Conservation (phyloP, 2,329 filamentous ascomycete species). For the Colletotrichum lentis region DNA sequence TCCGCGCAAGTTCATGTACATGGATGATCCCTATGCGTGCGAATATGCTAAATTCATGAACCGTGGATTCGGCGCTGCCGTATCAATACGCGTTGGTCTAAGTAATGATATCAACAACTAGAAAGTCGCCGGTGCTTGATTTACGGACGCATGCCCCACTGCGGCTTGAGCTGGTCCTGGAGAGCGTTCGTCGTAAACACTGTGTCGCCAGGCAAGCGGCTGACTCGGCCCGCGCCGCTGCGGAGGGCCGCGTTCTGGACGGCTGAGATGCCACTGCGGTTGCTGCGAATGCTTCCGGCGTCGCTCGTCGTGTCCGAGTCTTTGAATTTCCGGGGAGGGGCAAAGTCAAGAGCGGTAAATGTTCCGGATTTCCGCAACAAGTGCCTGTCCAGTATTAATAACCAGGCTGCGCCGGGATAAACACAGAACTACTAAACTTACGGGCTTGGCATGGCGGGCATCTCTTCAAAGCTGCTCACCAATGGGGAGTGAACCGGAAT, state of each 20-base stretch:
- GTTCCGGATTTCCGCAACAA: slow-evolving; percentile 78
- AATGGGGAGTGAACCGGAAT: slow-evolving; percentile 81
- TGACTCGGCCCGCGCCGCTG: slow-evolving; percentile 84
- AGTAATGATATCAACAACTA: slow-evolving; percentile 36
- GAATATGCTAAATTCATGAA: slow-evolving; percentile 33
- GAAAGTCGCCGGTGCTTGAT: slow-evolving; percentile 22
- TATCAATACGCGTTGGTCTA: slow-evolving; percentile 33
- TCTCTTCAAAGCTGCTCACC: slow-evolving; percentile 84
- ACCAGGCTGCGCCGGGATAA: too few species aligned
- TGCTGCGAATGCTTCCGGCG: slow-evolving; percentile 71
- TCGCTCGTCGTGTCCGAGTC: slow-evolving; percentile 69
- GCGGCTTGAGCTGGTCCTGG: slow-evolving; percentile 66
- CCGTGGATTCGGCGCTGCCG: slow-evolving; percentile 37
- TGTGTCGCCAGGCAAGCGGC: slow-evolving; percentile 80
- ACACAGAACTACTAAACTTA: slow-evolving; percentile 58
- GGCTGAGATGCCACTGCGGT: slow-evolving; percentile 79
- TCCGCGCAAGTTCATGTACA: slow-evolving; percentile 32
- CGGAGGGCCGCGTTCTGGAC: slow-evolving; percentile 76
- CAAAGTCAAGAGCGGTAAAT: slow-evolving; percentile 83
- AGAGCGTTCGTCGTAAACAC: slow-evolving; percentile 80
- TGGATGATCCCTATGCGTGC: slow-evolving; percentile 27
- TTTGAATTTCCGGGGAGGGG: slow-evolving; percentile 77
- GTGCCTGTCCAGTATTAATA: slow-evolving; percentile 59
- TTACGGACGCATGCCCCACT: slow-evolving; percentile 63
- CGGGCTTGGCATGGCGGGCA: slow-evolving; percentile 86